A percentile compares a stretch with the other conserved stretches of the same genome.
Evolutionary conservation across 768 basidiomycete genomes (phyloP).

Genomic region (Leccinum variicolor): DNA sequence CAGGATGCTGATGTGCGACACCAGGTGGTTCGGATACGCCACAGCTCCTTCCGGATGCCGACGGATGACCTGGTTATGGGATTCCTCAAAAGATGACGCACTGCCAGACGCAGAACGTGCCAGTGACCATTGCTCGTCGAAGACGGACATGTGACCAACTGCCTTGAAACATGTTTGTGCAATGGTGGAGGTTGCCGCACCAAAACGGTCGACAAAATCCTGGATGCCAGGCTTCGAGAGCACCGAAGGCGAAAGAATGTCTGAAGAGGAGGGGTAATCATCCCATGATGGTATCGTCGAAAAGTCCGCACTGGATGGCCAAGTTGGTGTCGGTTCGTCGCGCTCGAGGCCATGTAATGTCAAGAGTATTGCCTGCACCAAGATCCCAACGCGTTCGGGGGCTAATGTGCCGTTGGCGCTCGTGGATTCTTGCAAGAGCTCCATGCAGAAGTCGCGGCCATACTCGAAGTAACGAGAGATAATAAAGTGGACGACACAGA

Average conservation of each 20-base stretch:
- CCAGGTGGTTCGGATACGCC: conserved; percentile 61
- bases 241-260: conserved; percentile 52
- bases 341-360: conserved; percentile 71
- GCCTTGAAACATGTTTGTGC: conserved; percentile 56
- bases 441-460: conserved; percentile 77
- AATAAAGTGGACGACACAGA: conserved; percentile 78
- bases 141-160: conserved; percentile 74
- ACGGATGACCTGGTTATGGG: conserved; percentile 62
- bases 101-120: conserved; percentile 37
- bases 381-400: conserved; percentile 72
- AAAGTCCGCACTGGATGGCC: conserved; percentile 80
- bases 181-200: conserved; percentile 53
- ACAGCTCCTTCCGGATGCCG: conserved; percentile 62
- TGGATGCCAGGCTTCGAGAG: conserved; percentile 63
- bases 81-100: conserved; percentile 62
- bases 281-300: conserved; percentile 44
- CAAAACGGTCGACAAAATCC: conserved; percentile 68
- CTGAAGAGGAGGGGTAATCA: conserved; percentile 72
- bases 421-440: conserved; percentile 70
- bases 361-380: conserved; percentile 71
- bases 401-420: conserved; percentile 47
- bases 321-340: conserved; percentile 65
- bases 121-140: conserved; percentile 81
- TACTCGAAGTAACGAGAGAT: conserved; percentile 82
- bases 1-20: conserved; percentile 66